A percentile compares a stretch with the other conserved stretches of the same genome.
phyloP scores from a whole-genome alignment of 1,139 yeast genomes.

The Geotrichum reessii region DNA sequence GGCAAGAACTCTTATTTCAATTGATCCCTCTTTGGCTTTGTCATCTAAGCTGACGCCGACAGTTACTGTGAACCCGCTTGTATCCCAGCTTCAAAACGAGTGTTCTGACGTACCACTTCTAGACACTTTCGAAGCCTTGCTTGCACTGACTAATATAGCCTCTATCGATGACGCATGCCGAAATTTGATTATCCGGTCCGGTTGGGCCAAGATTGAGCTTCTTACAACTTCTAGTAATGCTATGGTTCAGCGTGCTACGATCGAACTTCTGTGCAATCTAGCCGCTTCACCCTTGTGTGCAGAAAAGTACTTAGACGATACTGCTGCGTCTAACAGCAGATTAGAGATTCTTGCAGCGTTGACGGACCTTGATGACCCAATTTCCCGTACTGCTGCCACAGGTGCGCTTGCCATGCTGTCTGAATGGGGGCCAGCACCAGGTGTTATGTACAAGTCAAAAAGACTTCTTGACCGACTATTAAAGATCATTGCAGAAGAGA shows the following conservation, averaged over 20 bases:
- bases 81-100: constrained; percentile 28
- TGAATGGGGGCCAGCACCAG: constrained; percentile 36
- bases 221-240: constrained; percentile 34
- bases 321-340: constrained; percentile 28
- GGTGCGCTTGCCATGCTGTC: constrained; percentile 40
- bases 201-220: constrained; percentile 40
- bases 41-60: constrained; percentile 33
- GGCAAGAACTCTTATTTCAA: constrained; percentile 36
- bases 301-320: constrained; percentile 35
- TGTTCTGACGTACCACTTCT: constrained; percentile 30
- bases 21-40: constrained; percentile 36
- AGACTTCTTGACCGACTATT: constrained; percentile 22
- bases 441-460: constrained; percentile 23
- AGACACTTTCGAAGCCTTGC: constrained; percentile 44
- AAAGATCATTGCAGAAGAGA: constrained; percentile 26
- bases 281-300: constrained; percentile 36
- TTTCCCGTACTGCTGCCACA: constrained; percentile 37
- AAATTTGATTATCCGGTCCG: constrained; percentile 32
- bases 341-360: constrained; percentile 32
- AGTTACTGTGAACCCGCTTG: constrained; percentile 33
- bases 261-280: constrained; percentile 40
- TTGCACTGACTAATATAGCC: constrained; percentile 48
- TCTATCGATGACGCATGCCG: constrained; percentile 38
- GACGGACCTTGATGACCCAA: constrained; percentile 33
- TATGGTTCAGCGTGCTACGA: constrained; percentile 36